Evolutionary conservation across 129 eudicot genomes (phyloP), one percentile per base, ranked within the genome.

Genomic region (Lactuca saligna): DNA sequence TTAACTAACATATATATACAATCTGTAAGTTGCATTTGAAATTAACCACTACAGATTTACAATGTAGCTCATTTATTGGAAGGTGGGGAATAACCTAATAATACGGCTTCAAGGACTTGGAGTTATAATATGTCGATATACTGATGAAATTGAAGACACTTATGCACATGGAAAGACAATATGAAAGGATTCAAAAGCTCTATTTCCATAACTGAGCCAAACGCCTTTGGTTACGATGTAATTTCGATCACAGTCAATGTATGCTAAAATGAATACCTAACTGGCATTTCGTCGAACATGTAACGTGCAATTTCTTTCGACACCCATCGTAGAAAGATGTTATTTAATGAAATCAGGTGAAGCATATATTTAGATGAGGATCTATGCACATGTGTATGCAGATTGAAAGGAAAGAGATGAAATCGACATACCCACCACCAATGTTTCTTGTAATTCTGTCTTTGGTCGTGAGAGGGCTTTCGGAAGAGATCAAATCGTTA

Each of bases 241-340:
- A 54, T 56, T 56, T n/a, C 14, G 46, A 74, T 46, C 66, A n/a
- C 38, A 41, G 17, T 64, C 7, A 17, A 32, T 31, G 59, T 42
- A n/a, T n/a, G 34, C 38, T 70, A 15, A 41, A 25, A 6, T 57
- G 66, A 70, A 54, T 53, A 38, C 39, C 74, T 14, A 58, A 48
- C 49, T 29, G 63, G 75, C 69, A 75, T 68, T 75, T 60, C 63
- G 62, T 68, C 64, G 69, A 75, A 68, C 75, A 68, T 0, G 17
- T 75, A 2, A 68, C 17, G 5, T 49, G 41, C 75, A 54, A n/a
- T 7, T 35, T 68, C 13, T 12, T 6, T 49, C 7, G 11, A 59
- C 46, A 62, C 11, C 13, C 39, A 75, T 7, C 60, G 10, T 63
- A 33, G 7, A 31, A 49, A 37, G 53, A 61, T 71, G 20, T 71